These are phyloP conservation scores for Hammondia hammondi DNA, from an alignment of 169 alveolate genomes.

Conservation along the genomic window DNA sequence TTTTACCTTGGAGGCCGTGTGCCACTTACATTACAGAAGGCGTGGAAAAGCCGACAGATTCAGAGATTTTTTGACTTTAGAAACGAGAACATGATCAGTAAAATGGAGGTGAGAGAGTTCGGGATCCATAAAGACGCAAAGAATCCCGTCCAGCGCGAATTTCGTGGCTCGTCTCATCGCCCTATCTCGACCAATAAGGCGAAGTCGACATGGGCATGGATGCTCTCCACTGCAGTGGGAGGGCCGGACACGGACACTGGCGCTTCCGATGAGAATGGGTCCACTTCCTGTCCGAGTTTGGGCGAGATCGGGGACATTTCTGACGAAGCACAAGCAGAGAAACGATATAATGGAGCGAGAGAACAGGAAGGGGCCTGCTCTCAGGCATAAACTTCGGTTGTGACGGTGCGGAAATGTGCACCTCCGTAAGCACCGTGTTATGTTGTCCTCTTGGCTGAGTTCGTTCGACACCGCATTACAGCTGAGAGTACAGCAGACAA, in stretches of 20 bases:
- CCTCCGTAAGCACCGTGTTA: too few relatives aligned
- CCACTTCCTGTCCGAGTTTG: neutral
- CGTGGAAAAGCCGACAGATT: neutral
- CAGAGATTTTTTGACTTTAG: neutral
- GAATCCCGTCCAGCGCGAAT: too few relatives aligned
- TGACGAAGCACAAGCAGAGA: neutral
- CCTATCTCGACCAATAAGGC: neutral
- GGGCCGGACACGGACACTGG: neutral
- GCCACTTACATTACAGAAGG: neutral
- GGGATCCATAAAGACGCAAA: neutral
- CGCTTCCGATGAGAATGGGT: constrained; percentile 1
- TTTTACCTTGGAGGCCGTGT: neutral
- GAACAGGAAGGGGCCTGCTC: too few relatives aligned
- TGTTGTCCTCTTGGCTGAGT: too few relatives aligned
- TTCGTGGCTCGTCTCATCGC: neutral
- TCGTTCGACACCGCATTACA: too few relatives aligned
- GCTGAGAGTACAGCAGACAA: too few relatives aligned
- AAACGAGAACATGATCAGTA: neutral
- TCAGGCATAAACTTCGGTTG: too few relatives aligned
- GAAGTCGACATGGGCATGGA: neutral
- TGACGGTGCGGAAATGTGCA: too few relatives aligned
- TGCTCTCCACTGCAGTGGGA: neutral
- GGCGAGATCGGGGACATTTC: neutral
- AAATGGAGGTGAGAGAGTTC: neutral
- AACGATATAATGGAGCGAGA: too few relatives aligned